Base-by-base conservation (phyloP, 208 protist genomes). In the Crithidia brevicula region DNA sequence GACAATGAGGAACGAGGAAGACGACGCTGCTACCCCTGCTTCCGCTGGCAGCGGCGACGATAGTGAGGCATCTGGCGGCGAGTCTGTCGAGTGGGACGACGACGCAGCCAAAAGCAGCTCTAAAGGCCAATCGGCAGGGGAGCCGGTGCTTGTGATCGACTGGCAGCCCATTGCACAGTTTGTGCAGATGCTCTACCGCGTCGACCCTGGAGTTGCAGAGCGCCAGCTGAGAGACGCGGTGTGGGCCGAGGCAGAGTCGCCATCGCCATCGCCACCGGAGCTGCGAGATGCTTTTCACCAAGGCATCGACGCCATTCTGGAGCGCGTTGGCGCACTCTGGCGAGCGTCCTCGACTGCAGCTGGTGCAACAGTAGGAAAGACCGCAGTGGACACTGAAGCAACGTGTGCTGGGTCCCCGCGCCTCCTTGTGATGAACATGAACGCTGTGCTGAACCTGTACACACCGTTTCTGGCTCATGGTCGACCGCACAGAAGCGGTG, bases 131-230 rank as follows among this genome's bases (percentile, higher is more conserved):
- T n/a, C n/a, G n/a, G n/a, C n/a, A 47, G 42, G 20, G 42, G 20
- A 40, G 36, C 36, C 8, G 0, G 8, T 40, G 36, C 10, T 40
- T 36, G 42, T 76, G 47, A 28, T 76, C 25, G 62, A 76, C 40
- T 69, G 61, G 61, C 27, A 60, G 30, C 70, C 70, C 4, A 70
- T 76, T 33, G 38, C 47, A 4, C 53, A 52, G 4, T 64, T 76
- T 30, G 0, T 76, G 13, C 27, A 18, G 0, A 28, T 46, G 6
- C 4, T 76, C 25, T 66, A 60, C 36, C 28, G 25, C 27, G 62
- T 66, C 25, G 70, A 76, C 54, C 70, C 61, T 7, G 53, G 45
- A 0, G 42, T 75, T 31, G 28, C 38, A n/a, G 45, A 49, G 9
- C 43, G 60, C 4, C 70, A 65, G 46, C 20, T 64, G 27, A 23